Conservation (phyloP, 1,284 basidiomycete genomes). For the Trichosporon coremiiforme region DNA sequence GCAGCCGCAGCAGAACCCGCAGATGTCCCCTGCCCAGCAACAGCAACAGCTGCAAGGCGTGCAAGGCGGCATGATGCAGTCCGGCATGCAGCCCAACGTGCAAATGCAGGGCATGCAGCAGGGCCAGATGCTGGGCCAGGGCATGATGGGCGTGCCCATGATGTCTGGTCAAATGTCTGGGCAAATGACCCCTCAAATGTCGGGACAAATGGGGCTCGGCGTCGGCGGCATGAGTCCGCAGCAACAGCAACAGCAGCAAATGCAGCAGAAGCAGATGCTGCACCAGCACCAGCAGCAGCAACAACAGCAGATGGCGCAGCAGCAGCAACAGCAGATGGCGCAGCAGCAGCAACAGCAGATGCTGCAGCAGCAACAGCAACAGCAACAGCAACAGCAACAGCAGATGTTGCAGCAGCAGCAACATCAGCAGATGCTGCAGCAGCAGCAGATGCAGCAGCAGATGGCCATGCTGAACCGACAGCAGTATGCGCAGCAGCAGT, state of each 20-base stretch:
- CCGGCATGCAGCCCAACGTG: slow-evolving; percentile 7
- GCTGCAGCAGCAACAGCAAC: slow-evolving; percentile 20
- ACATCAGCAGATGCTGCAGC: slow-evolving; percentile 9
- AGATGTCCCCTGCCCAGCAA: not conserved
- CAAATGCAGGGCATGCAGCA: slow-evolving; percentile 1
- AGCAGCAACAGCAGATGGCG: slow-evolving; percentile 8
- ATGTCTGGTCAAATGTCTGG: not conserved
- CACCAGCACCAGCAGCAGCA: not conserved
- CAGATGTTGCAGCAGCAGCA: slow-evolving; percentile 20
- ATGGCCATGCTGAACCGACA: slow-evolving; percentile 15
- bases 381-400: slow-evolving; percentile 16
- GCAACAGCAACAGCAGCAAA: slow-evolving; percentile 19
- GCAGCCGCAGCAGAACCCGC: not conserved
- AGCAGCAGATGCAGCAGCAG: slow-evolving; percentile 16
- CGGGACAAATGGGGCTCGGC: not conserved
- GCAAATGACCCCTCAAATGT: too few relatives aligned
- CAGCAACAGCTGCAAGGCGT: slow-evolving; percentile 1
- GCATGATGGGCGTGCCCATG: slow-evolving; percentile 12
- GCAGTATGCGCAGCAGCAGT: slow-evolving; percentile 15
- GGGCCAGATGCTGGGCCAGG: slow-evolving; percentile 13
- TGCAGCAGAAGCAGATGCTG: slow-evolving; percentile 8
- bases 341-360: slow-evolving; percentile 14
- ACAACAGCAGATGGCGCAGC: too few relatives aligned
- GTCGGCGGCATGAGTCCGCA: not conserved
- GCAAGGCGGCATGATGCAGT: not conserved